These are phyloP conservation scores for Termitomyces bulborhizus DNA, from an alignment of 768 basidiomycete species.

Conservation along the genomic window DNA sequence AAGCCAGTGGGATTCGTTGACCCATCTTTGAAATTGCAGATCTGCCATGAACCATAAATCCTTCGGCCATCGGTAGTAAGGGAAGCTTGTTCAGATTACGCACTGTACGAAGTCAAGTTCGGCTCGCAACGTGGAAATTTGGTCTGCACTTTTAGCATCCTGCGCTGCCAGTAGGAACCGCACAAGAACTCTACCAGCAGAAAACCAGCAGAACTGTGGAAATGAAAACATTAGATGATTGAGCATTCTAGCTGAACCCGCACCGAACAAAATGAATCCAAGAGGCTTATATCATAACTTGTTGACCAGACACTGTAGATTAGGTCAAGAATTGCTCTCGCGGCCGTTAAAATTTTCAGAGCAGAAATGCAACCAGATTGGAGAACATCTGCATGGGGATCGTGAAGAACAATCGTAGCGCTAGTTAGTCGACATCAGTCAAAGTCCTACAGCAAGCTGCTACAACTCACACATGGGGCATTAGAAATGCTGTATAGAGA, in stretches of 20 bases:
- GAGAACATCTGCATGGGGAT: constrained; percentile 64
- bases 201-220: constrained; percentile 61
- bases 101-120: constrained; percentile 70
- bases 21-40: constrained; percentile 57
- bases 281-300: constrained; percentile 62
- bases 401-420: constrained; percentile 65
- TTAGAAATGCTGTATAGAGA: constrained; percentile 43
- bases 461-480: constrained; percentile 32
- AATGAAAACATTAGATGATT: not conserved
- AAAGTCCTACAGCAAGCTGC: not conserved
- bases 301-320: constrained; percentile 64
- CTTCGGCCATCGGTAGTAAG: not conserved
- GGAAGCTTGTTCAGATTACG: constrained; percentile 16
- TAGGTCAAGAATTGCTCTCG: constrained; percentile 60
- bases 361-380: constrained; percentile 60
- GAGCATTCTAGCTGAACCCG: not conserved
- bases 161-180: constrained; percentile 62
- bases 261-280: constrained; percentile 69
- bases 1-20: constrained; percentile 60
- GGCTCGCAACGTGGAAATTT: constrained; percentile 48
- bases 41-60: constrained; percentile 23
- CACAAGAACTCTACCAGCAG: constrained; percentile 57
- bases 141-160: constrained; percentile 48
- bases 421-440: constrained; percentile 27
- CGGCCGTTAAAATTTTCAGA: constrained; percentile 59